Conservation (phyloP, 2,329 filamentous ascomycete genomes). For the Fusarium floridanum region DNA sequence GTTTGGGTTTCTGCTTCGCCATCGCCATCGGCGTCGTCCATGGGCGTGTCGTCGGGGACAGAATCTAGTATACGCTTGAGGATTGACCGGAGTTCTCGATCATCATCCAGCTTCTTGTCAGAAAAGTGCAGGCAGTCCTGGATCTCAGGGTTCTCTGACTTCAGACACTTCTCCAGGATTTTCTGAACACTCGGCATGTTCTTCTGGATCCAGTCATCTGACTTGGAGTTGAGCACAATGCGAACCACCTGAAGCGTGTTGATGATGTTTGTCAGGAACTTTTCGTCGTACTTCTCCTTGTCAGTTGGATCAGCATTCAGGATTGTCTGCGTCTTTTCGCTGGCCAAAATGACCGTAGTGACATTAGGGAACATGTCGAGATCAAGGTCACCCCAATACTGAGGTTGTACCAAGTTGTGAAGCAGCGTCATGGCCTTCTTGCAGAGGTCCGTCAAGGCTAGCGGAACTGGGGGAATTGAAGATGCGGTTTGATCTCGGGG, state of each 20-base stretch:
- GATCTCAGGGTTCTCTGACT: constrained; percentile 89
- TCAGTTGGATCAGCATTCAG: constrained; percentile 71
- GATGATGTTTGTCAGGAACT: constrained; percentile 88
- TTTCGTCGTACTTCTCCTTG: constrained; percentile 83
- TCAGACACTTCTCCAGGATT: constrained; percentile 88
- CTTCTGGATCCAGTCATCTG: constrained; percentile 89
- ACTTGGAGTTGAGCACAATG: constrained; percentile 87
- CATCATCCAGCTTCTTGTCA: constrained; percentile 77
- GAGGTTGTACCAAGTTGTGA: constrained; percentile 85
- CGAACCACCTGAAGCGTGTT: constrained; percentile 95
- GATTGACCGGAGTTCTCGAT: constrained; percentile 78
- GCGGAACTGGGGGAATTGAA: constrained; percentile 60
- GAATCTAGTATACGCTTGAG: constrained; percentile 88
- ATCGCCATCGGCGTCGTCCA: constrained; percentile 85
- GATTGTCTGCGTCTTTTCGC: constrained; percentile 78
- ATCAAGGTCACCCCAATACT: constrained; percentile 92
- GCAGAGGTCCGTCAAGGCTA: constrained; percentile 80
- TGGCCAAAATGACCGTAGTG: constrained; percentile 85
- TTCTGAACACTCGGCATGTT: constrained; percentile 85
- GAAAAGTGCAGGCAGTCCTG: constrained; percentile 90
- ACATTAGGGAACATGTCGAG: constrained; percentile 92
- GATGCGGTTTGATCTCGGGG: constrained; percentile 65
- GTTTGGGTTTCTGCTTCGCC: constrained; percentile 84
- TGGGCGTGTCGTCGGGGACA: constrained; percentile 80
- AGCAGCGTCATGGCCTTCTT: constrained; percentile 87